phyloP scores from a whole-genome alignment of 257 asterid genomes.

The Penstemon eatonii region DNA sequence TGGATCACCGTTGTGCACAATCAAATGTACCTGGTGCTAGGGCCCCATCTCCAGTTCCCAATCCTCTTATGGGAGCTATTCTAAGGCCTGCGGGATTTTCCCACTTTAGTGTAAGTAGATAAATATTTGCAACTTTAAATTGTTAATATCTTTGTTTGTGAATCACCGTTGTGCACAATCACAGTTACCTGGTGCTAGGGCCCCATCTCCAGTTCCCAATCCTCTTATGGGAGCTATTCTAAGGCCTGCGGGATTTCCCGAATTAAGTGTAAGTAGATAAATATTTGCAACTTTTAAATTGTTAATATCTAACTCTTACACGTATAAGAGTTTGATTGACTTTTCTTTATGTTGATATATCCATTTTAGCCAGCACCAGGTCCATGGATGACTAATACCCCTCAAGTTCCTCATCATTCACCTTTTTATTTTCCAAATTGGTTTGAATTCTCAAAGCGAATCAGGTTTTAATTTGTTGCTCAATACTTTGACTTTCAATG shows the following conservation, averaged over 20 bases:
- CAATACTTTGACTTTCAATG: too few relatives aligned
- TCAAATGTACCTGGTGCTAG: conserved; percentile 63
- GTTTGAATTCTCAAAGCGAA: conserved; percentile 41
- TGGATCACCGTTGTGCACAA: conserved; percentile 64
- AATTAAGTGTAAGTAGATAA: conserved; percentile 46
- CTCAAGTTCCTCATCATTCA: conserved; percentile 59
- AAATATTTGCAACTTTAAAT: conserved; percentile 7
- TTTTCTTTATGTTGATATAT: conserved; percentile 30
- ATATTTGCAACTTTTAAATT: neutral
- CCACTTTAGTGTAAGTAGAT: conserved; percentile 45
- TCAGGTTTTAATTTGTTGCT: conserved; percentile 33
- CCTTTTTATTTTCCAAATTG: conserved; percentile 54
- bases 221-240: conserved; percentile 55
- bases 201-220: conserved; percentile 58
- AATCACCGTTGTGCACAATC: conserved; percentile 65
- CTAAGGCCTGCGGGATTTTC: conserved; percentile 55
- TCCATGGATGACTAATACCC: conserved; percentile 55
- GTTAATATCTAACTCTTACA: neutral
- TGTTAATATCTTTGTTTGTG: conserved; percentile 43
- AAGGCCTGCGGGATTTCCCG: conserved; percentile 51
- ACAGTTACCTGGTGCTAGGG: conserved; percentile 62
- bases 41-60: conserved; percentile 59
- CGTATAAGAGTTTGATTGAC: conserved; percentile 21
- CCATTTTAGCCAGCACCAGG: conserved; percentile 60
- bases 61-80: conserved; percentile 52